A percentile compares a stretch with the other conserved stretches of the same genome.
phyloP scores from a whole-genome alignment of 106 monocot genomes.

The Vanilla planifolia region DNA sequence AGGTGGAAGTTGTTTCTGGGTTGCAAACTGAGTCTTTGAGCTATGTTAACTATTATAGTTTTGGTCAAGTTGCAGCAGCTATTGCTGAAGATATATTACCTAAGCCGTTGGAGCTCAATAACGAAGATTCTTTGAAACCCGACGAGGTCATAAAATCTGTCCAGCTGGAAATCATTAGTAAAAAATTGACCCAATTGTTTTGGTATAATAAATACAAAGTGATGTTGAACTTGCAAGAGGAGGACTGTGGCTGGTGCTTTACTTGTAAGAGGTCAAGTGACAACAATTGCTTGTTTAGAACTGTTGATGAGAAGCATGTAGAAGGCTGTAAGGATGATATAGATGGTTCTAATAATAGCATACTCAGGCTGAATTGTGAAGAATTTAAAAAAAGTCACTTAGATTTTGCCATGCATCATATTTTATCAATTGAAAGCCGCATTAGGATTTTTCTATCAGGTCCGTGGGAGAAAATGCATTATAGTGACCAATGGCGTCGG shows the following conservation, averaged over 20 bases:
- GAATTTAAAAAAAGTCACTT: conserved; percentile 57
- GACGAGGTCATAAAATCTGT: conserved; percentile 36
- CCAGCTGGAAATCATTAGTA: conserved; percentile 57
- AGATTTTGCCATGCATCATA: conserved; percentile 30
- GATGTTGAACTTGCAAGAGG: conserved; percentile 38
- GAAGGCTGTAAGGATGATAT: conserved; percentile 23
- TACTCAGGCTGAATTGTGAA: conserved; percentile 27
- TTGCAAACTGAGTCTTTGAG: conserved; percentile 32
- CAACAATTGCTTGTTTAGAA: conserved; percentile 55
- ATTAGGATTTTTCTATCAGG: conserved; percentile 64
- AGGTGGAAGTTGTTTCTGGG: conserved; percentile 15
- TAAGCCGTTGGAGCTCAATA: conserved; percentile 29
- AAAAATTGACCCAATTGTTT: conserved; percentile 23
- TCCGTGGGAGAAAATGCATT: conserved; percentile 75
- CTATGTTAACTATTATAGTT: conserved; percentile 76
- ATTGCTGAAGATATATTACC: conserved; percentile 51
- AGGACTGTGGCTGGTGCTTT: conserved; percentile 95
- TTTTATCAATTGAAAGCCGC: conserved; percentile 69
- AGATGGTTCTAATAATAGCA: conserved; percentile 20
- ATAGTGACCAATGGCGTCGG: conserved; percentile 57
- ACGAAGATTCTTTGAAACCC: conserved; percentile 26
- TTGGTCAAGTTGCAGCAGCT: conserved; percentile 65
- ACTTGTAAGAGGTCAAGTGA: conserved; percentile 44
- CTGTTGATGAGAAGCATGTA: conserved; percentile 29
- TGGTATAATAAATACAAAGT: conserved; percentile 42